Evolutionary conservation across 305 asterid genomes (phyloP).

Genomic region (Solanum aculeatissimum): DNA sequence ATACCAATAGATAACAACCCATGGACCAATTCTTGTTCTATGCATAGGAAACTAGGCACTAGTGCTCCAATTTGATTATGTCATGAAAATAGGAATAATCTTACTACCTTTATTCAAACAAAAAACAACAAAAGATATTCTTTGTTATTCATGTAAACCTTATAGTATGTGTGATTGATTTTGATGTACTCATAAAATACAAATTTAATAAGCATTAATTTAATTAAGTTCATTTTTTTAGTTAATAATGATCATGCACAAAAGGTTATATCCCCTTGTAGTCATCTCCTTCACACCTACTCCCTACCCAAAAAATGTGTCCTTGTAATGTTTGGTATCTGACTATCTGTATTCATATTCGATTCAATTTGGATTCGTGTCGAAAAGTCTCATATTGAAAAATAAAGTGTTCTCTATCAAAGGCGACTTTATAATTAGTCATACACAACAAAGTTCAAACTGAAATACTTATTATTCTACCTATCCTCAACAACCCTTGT

Average conservation of each 20-base stretch:
- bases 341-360: accelerated
- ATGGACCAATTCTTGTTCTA: not conserved
- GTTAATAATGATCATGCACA: not conserved
- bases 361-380: not conserved
- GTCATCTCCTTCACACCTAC: not conserved
- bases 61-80: not conserved
- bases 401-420: not conserved
- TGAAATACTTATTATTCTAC: accelerated
- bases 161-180: not conserved
- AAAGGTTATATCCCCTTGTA: not conserved
- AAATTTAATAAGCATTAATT: not conserved
- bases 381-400: not conserved
- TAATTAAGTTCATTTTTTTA: not conserved
- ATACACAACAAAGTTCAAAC: not conserved
- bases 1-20: not conserved
- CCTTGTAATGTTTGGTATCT: not conserved
- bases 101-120: not conserved
- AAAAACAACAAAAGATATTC: not conserved
- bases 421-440: not conserved
- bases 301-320: not conserved
- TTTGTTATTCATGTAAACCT: not conserved
- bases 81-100: not conserved
- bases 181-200: not conserved
- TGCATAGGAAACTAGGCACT: not conserved
- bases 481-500: not conserved